Percentiles rank a stretch among this genome's conserved stretches.
Conservation (phyloP, 805 yeast genomes). For the Candida tallmaniae region DNA sequence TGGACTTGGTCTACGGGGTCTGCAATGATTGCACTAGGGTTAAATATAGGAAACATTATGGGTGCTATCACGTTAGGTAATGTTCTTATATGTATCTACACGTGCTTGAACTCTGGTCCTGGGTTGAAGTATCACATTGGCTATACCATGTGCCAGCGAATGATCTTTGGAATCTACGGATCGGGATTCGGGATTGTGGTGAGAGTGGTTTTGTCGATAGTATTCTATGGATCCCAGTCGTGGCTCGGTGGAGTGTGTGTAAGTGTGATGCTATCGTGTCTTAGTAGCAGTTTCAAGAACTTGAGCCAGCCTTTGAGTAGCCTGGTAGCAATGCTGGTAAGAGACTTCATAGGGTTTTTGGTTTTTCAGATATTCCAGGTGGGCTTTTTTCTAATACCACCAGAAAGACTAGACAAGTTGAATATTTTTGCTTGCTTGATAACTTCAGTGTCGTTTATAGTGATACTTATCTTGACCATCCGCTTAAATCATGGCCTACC, state of each 20-base stretch:
- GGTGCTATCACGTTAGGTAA: slow-evolving; percentile 45
- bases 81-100: slow-evolving; percentile 37
- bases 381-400: slow-evolving; percentile 38
- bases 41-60: slow-evolving; percentile 43
- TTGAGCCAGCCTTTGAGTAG: slow-evolving; percentile 35
- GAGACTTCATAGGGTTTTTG: slow-evolving; percentile 40
- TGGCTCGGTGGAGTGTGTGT: slow-evolving; percentile 45
- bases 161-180: slow-evolving; percentile 45
- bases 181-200: slow-evolving; percentile 39
- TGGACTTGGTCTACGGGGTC: slow-evolving; percentile 42
- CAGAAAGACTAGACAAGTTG: slow-evolving; percentile 34
- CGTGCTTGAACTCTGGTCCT: slow-evolving; percentile 44
- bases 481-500: slow-evolving; percentile 22
- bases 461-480: slow-evolving; percentile 27
- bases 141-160: slow-evolving; percentile 41
- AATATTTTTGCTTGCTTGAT: slow-evolving; percentile 21
- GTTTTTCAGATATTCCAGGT: slow-evolving; percentile 42
- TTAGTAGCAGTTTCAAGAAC: slow-evolving; percentile 33
- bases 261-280: slow-evolving; percentile 32
- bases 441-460: slow-evolving; percentile 33
- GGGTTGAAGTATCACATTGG: slow-evolving; percentile 51
- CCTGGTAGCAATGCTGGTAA: slow-evolving; percentile 35
- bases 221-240: slow-evolving; percentile 45
- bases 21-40: slow-evolving; percentile 41
- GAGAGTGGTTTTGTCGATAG: slow-evolving; percentile 40